Base-by-base conservation (phyloP, 371 early-diverging fungal species). In the Umbelopsis sp. region DNA sequence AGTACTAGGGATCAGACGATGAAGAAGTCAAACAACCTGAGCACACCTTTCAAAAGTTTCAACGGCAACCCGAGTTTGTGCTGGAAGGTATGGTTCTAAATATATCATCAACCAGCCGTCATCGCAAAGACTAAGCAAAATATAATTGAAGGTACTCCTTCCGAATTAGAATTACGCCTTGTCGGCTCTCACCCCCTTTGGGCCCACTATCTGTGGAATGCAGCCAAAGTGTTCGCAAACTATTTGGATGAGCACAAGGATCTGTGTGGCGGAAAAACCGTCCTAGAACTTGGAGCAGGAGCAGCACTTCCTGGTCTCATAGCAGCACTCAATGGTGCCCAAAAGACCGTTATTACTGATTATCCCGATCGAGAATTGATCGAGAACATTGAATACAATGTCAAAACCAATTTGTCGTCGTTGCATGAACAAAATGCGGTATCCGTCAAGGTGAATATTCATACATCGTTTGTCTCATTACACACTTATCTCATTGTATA, bases 201-300 rank as follows among this genome's bases (percentile, higher is more conserved):
- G 96, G 96, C 90, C 8, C 95, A 97, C 74, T 82, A 91, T 63
- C 83, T 96, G 62, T 96, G 97, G 97, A 97, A 97, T 72, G 95
- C 96, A 1, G 92, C 93, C 64, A 89, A 91, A 71, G 86, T 87
- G 44, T 87, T 95, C 82, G 91, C 95, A 25, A 78, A 87, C 41
- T 88, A 92, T 71, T 80, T 97, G 63, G 96, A 96, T 68, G 53
- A 72, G 37, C 76, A 87, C 69, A 87, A 87, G 35, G 77, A 80
- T 5, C 68, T 92, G 5, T 84, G 87, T 8, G 53, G 70, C 8
- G 80, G 81, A 52, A 94, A 93, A 71, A 76, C 71, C 10, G 91
- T 97, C 0, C 77, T 97, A 20, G 97, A 97, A 74, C 80, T 97
- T 6, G 97, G 97, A 8, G 95, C 95, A 6, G 97, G 94, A 3